Evolutionary conservation across 2,329 filamentous ascomycete species (phyloP).

Genomic region (Fragosphaeria purpurea): DNA sequence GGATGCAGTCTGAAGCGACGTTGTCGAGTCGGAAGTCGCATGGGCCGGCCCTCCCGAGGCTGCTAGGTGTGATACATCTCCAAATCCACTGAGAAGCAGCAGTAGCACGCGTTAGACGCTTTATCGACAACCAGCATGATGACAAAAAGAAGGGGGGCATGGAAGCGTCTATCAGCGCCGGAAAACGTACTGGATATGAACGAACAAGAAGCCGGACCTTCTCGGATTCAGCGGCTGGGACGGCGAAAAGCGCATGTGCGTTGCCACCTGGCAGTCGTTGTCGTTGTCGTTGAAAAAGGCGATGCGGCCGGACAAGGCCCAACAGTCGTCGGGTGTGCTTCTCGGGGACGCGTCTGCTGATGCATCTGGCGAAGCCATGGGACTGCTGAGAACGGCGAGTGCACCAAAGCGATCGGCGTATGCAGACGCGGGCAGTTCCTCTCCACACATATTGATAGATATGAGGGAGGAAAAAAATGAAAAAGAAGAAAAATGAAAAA

Average conservation of each 20-base stretch:
- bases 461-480: no score
- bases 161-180: no score
- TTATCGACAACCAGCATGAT: no score
- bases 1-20: not conserved
- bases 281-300: slow-evolving; percentile 12
- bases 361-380: not conserved
- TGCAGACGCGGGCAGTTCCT: slow-evolving; percentile 4
- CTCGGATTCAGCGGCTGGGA: not conserved
- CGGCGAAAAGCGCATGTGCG: slow-evolving; percentile 10
- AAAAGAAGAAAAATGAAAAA: no score
- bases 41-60: no score
- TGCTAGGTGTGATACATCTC: not conserved
- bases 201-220: not conserved
- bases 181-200: slow-evolving; percentile 8
- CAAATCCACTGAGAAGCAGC: slow-evolving; percentile 4
- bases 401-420: slow-evolving; percentile 11
- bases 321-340: not conserved
- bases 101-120: not conserved
- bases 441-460: slow-evolving; percentile 10
- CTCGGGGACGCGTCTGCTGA: not conserved
- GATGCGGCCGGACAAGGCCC: slow-evolving; percentile 7
- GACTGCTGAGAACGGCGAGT: slow-evolving; percentile 9
- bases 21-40: not conserved
- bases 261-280: slow-evolving; percentile 11
- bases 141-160: no score